Evolutionary conservation across 352 stramenopile genomes (phyloP), one percentile per base, ranked within the genome.

Genomic region (Pythium phragmitis): DNA sequence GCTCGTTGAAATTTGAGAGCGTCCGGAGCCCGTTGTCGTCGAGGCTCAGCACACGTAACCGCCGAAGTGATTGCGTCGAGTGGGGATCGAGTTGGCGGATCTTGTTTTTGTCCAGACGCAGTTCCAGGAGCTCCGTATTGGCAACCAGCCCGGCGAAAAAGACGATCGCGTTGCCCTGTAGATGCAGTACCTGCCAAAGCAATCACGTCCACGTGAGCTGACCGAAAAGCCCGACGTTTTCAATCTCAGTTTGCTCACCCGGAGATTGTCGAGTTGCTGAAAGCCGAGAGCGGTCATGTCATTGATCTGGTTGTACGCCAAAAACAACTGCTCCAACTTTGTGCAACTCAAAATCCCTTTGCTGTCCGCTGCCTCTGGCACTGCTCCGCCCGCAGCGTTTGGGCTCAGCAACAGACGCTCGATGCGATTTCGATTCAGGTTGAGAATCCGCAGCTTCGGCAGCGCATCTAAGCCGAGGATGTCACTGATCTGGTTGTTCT

Each of bases 401-500:
- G 50, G 65, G 21, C 34, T 55, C 17, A 72, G 60, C 34, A 75
- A 51, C 3, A 96, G 65, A 13, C 47, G 74, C 19, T 91, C 80
- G 41, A 96, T 84, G 33, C 81, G 82, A 61, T 95, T 95, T 41
- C 79, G 79, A 45, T 82, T 93, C 26, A 93, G 53, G 55, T 92
- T 92, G 23, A 95, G 66, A 16, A 86, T 52, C 0, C 76, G 75
- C 11, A 95, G 71, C 43, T 80, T 88, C 1, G 77, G 68, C 12
- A 96, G 64, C 9, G 67, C 51, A 6, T 92, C 82, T 23, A 96
- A 68, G 0, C 77, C 85, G 0, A 57, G 69, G 23, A 96, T 88
- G 42, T 92, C 82, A 33, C 60, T 84, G 62, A 96, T 88, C 37
- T 91, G 72, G 60, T 96, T 96, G 72, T 92, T 93, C 57, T 92